phyloP scores from a whole-genome alignment of 345 rosid genomes.

The Populus nigra region DNA sequence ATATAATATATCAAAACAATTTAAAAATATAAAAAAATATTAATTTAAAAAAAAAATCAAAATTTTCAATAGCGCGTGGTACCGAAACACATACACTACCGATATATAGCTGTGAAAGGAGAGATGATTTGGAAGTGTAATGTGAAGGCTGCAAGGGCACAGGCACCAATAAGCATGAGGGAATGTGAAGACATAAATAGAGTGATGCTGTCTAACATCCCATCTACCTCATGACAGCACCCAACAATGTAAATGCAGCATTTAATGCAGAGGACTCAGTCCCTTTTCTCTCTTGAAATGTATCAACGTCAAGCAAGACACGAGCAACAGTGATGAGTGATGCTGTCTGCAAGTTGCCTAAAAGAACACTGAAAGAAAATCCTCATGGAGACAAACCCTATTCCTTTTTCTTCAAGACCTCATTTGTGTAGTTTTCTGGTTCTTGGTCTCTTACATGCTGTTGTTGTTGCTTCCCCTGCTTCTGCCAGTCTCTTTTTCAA shows the following conservation, averaged over 20 bases:
- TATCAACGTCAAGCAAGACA: not conserved
- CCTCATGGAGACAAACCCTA: conserved; percentile 37
- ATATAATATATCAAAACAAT: too few relatives aligned
- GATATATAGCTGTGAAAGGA: too few relatives aligned
- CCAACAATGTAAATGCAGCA: conserved; percentile 41
- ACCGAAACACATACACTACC: too few relatives aligned
- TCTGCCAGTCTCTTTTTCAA: conserved; percentile 49
- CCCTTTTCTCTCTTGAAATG: not conserved
- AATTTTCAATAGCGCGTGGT: too few relatives aligned
- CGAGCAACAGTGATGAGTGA: not conserved
- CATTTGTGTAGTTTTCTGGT: conserved; percentile 9
- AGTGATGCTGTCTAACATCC: not conserved
- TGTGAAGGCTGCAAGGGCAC: not conserved
- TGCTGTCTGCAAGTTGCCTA: not conserved
- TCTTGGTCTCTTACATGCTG: conserved; percentile 20
- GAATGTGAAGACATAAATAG: not conserved
- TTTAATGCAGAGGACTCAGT: conserved; percentile 12
- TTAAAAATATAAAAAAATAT: too few relatives aligned
- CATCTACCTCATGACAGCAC: conserved; percentile 45
- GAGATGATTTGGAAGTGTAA: too few relatives aligned
- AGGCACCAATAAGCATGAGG: not conserved
- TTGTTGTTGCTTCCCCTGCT: conserved; percentile 25
- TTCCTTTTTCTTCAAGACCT: not conserved
- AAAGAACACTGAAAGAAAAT: not conserved
- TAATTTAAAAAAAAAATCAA: too few relatives aligned